Evolutionary conservation across 83 land plant species (phyloP).

Genomic region (Picea abies): DNA sequence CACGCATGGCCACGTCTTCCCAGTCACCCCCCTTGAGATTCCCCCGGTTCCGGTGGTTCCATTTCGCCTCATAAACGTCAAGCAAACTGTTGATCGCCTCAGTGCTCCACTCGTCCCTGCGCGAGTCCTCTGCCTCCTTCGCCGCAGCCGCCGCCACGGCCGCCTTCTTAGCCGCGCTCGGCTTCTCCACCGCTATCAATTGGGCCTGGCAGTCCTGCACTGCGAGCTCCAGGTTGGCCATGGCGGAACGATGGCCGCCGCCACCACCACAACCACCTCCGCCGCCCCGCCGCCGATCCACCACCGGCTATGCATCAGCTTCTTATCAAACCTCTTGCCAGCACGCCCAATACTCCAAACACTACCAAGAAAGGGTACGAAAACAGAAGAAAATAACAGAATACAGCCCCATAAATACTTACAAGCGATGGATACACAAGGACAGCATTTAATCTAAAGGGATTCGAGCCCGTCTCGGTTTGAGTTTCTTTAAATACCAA

Average conservation of each 20-base stretch:
- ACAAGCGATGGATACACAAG: too few species aligned
- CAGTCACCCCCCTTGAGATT: slow-evolving; percentile 26
- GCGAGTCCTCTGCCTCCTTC: slow-evolving; percentile 2
- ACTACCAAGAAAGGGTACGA: too few species aligned
- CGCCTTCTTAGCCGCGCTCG: neutral
- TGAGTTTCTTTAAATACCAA: too few species aligned
- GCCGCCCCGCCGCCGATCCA: neutral
- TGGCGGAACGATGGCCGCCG: neutral
- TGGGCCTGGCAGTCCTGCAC: slow-evolving; percentile 15
- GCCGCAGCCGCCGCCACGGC: neutral
- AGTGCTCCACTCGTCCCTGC: slow-evolving; percentile 19
- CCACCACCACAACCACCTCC: neutral
- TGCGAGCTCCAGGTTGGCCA: slow-evolving; percentile 17
- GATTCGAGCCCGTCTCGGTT: too few species aligned
- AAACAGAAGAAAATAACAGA: too few species aligned
- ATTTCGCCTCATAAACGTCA: slow-evolving; percentile 28
- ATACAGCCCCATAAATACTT: too few species aligned
- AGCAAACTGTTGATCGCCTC: slow-evolving; percentile 19
- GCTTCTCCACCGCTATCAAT: slow-evolving; percentile 11
- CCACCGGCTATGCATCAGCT: slow-evolving; percentile 10
- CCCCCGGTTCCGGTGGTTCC: slow-evolving; percentile 31
- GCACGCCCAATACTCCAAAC: neutral
- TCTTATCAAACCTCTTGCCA: neutral
- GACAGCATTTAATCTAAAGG: too few species aligned
- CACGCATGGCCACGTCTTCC: slow-evolving; percentile 27